Conservation (phyloP, 2,329 filamentous ascomycete genomes). For the Bipolaris victoriae region DNA sequence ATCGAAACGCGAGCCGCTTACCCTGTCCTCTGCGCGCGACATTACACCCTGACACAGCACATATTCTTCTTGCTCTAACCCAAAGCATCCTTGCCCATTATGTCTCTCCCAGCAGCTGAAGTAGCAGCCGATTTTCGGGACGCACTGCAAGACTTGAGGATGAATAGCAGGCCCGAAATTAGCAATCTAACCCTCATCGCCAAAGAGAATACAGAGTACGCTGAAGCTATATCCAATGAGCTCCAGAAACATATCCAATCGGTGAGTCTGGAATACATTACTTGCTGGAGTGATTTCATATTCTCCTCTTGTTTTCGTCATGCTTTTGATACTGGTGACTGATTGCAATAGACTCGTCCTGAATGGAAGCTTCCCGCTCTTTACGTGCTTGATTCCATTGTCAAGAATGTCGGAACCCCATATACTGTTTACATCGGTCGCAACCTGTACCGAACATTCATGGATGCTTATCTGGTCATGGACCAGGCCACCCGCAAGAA, state of each 20-base stretch:
- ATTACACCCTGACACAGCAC: constrained; percentile 15
- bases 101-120: constrained; percentile 76
- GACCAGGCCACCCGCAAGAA: constrained; percentile 82
- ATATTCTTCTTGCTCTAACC: constrained; percentile 30
- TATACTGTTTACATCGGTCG: constrained; percentile 95
- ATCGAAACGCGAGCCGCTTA: constrained; percentile 32
- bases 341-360: constrained; percentile 74
- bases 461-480: constrained; percentile 93
- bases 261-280: constrained; percentile 65
- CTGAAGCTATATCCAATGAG: constrained; percentile 87
- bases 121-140: constrained; percentile 95
- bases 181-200: constrained; percentile 97
- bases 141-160: constrained; percentile 87
- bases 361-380: constrained; percentile 92
- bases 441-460: constrained; percentile 91
- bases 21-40: constrained; percentile 29
- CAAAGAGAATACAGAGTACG: constrained; percentile 95
- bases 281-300: not conserved
- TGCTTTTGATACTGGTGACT: constrained; percentile 18
- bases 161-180: constrained; percentile 93
- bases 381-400: constrained; percentile 96
- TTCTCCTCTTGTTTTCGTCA: not conserved
- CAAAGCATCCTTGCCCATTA: constrained; percentile 55
- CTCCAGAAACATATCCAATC: constrained; percentile 92
- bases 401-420: constrained; percentile 97